Evolutionary conservation across 2,329 filamentous ascomycete species (phyloP), one percentile per base, ranked within the genome.

Genomic region (Colletotrichum sp.): DNA sequence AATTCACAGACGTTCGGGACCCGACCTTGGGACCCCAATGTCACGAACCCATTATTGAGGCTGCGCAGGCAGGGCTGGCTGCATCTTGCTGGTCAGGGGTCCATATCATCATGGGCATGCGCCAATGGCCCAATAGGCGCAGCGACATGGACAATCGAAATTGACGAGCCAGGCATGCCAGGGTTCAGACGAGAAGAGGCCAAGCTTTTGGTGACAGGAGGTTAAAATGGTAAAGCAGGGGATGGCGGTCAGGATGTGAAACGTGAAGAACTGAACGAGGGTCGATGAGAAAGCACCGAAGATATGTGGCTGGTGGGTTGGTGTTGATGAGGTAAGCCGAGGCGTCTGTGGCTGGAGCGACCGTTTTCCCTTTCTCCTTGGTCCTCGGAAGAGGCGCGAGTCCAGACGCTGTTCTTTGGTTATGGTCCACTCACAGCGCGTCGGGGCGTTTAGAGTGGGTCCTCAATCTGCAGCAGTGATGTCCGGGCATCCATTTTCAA

Each of bases 171-270:
- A 22, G n/a, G 10, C 15, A 24, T 8, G 22, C 13, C 32, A 22
- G 64, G 69, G 73, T 73, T 75, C 70, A 73, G 73, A 73, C 59
- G 73, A 52, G 39, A 30, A n/a, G 16, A 70, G 22, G 73, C 73
- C 64, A 75, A 75, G 73, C 73, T 75, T 75, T 73, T 52, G 73
- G 64, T 75, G 73, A 75, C 73, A 75, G 59, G 73, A 75, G 73
- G 70, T 52, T 75, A 72, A 68, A 73, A n/a, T 34, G 8, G 24
- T 16, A n/a, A 63, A 24, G 55, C 69, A 72, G 64, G 73, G 69
- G 34, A 65, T 62, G 64, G 12, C n/a, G 68, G 55, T 39, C 18
- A 44, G n/a, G 55, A 64, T 65, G 24, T 32, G 73, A 73, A 75
- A 75, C 73, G 70, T 22, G 16, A 57, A 13, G 55, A 22, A 22